Percentiles rank a stretch among this genome's conserved stretches.
Evolutionary conservation across 805 yeast genomes (phyloP).

Genomic region (Wickerhamomyces chambardii): DNA sequence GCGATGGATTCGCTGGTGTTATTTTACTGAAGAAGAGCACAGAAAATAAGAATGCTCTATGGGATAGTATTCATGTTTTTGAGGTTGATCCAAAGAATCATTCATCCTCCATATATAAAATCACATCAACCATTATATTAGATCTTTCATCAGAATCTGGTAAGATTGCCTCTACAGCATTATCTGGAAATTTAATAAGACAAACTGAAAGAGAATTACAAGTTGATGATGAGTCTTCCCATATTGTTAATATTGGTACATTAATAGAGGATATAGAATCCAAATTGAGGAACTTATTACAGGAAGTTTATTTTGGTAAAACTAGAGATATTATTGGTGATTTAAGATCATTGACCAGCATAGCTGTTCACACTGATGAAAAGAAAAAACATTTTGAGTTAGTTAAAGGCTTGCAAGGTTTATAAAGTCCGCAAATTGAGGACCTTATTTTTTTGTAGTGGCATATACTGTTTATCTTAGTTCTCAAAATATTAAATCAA

Average conservation of each 20-base stretch:
- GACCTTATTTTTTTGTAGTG: no score
- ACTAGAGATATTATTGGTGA: constrained; percentile 82
- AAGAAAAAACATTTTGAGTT: constrained; percentile 24
- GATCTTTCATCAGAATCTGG: constrained; percentile 36
- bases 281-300: constrained; percentile 76
- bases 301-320: constrained; percentile 93
- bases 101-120: constrained; percentile 41
- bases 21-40: constrained; percentile 70
- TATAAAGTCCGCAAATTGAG: constrained; percentile 10
- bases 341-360: constrained; percentile 31
- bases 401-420: constrained; percentile 24
- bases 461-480: no score
- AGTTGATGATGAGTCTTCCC: constrained; percentile 45
- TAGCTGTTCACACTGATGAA: constrained; percentile 12
- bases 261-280: constrained; percentile 84
- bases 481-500: no score
- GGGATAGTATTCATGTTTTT: constrained; percentile 95
- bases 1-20: constrained; percentile 81
- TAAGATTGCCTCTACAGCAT: constrained; percentile 29
- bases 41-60: constrained; percentile 29
- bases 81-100: constrained; percentile 46
- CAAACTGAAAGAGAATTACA: constrained; percentile 54
- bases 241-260: constrained; percentile 78
- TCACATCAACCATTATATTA: constrained; percentile 84
- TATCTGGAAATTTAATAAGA: constrained; percentile 82